phyloP scores from a whole-genome alignment of 2,329 filamentous ascomycete species.

The Pyricularia pennisetigena region DNA sequence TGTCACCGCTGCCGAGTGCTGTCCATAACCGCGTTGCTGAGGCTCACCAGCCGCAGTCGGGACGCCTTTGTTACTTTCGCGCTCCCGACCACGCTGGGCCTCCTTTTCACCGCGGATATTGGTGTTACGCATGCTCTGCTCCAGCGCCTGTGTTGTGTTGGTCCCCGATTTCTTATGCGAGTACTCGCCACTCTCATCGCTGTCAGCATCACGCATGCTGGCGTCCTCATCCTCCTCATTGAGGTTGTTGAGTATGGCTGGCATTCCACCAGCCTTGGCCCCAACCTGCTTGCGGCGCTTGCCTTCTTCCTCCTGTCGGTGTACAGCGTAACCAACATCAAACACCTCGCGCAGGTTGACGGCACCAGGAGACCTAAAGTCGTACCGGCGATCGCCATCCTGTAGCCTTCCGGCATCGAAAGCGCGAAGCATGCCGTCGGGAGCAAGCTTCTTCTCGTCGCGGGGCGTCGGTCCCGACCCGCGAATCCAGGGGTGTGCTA shows the following conservation, averaged over 20 bases:
- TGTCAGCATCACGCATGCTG: constrained; percentile 40
- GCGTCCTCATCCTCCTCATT: constrained; percentile 33
- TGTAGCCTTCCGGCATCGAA: constrained; percentile 46
- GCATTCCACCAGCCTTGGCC: constrained; percentile 55
- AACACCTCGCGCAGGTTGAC: constrained; percentile 96
- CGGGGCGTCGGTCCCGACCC: constrained; percentile 47
- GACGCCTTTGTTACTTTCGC: constrained; percentile 19
- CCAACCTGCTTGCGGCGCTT: constrained; percentile 81
- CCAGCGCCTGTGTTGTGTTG: constrained; percentile 55
- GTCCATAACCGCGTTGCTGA: constrained; percentile 63
- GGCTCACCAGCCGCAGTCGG: constrained; percentile 9
- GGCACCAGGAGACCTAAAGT: constrained; percentile 91
- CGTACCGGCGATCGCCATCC: constrained; percentile 59
- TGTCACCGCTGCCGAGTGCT: constrained; percentile 77
- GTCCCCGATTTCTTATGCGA: constrained; percentile 29
- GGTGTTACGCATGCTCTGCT: constrained; percentile 79
- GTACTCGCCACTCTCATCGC: constrained; percentile 42
- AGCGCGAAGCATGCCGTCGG: constrained; percentile 36
- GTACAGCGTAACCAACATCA: constrained; percentile 95
- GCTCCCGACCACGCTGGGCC: constrained; percentile 39
- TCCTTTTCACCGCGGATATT: constrained; percentile 53
- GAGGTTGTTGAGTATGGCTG: constrained; percentile 56
- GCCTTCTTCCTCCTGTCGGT: constrained; percentile 89
- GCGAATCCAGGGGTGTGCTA: constrained; percentile 89
- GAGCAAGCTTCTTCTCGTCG: constrained; percentile 44